These are phyloP conservation scores for Nakazawaea ernobii DNA, from an alignment of 805 yeast species.

Conservation along the genomic window DNA sequence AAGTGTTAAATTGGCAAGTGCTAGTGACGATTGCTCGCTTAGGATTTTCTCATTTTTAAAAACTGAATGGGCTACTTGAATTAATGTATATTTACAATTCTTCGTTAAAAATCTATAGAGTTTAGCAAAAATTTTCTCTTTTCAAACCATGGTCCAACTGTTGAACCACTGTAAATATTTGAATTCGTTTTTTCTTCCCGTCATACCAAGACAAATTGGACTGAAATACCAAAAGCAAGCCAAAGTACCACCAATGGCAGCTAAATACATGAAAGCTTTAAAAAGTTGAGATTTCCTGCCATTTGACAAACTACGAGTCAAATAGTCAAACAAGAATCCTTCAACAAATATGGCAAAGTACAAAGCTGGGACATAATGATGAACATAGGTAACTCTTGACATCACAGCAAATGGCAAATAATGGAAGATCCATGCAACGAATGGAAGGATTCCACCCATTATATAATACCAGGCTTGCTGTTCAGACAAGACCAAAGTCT, in stretches of 20 bases:
- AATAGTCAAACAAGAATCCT: slow-evolving; percentile 47
- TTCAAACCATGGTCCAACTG: slow-evolving; percentile 36
- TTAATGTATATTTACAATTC: not conserved
- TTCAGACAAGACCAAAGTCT: slow-evolving; percentile 27
- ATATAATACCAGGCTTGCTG: slow-evolving; percentile 8
- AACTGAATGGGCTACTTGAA: not conserved
- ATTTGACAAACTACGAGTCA: slow-evolving; percentile 26
- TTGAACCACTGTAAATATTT: slow-evolving; percentile 42
- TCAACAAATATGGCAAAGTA: slow-evolving; percentile 74
- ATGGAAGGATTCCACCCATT: slow-evolving; percentile 76
- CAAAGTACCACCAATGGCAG: slow-evolving; percentile 36
- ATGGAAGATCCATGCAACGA: slow-evolving; percentile 87
- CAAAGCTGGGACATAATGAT: slow-evolving; percentile 92
- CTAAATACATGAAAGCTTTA: slow-evolving; percentile 29
- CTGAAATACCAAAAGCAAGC: slow-evolving; percentile 55
- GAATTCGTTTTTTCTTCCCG: slow-evolving; percentile 34
- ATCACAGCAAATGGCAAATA: slow-evolving; percentile 83
- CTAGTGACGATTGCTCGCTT: slow-evolving; percentile 62
- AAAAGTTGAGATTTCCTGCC: slow-evolving; percentile 8
- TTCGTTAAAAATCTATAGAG: not conserved
- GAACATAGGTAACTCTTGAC: slow-evolving; percentile 97
- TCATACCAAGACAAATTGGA: slow-evolving; percentile 66
- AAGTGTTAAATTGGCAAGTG: slow-evolving; percentile 44
- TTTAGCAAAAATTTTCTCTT: not conserved
- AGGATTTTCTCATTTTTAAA: slow-evolving; percentile 29